Evolutionary conservation across 495 filamentous ascomycete species (phyloP).

Genomic region (Corynascus novoguineensis): DNA sequence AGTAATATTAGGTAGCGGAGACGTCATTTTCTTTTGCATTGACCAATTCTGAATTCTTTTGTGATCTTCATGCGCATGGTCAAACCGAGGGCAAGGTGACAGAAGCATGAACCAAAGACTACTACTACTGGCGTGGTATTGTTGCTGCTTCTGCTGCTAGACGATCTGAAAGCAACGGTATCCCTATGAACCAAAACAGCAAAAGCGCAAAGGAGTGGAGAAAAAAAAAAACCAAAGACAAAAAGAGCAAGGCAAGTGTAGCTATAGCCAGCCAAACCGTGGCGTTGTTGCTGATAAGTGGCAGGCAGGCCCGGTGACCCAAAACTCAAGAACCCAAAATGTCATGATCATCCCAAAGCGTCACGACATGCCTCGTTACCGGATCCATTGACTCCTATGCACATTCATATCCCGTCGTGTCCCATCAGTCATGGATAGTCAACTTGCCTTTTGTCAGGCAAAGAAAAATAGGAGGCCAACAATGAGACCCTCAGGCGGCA

Average conservation of each 20-base stretch:
- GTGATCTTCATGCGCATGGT: not conserved
- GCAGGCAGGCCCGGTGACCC: not conserved
- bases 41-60: not conserved
- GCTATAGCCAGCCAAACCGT: not conserved
- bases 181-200: conserved; percentile 1
- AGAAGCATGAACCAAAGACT: not conserved
- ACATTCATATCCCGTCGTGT: not conserved
- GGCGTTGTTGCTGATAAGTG: not conserved
- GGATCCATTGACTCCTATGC: not conserved
- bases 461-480: not conserved
- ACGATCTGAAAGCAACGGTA: conserved; percentile 8
- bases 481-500: conserved; percentile 37
- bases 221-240: not conserved
- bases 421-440: not conserved
- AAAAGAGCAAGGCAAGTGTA: not conserved
- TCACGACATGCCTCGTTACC: conserved; percentile 3
- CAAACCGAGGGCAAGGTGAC: not conserved
- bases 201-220: too few relatives aligned
- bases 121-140: not conserved
- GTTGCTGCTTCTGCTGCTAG: conserved; percentile 1
- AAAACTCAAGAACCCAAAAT: not conserved
- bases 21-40: not conserved
- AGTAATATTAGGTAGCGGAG: conserved; percentile 6
- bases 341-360: not conserved
- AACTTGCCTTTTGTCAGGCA: not conserved